Base-by-base conservation (phyloP, 169 alveolate genomes). In the Theileria parva region DNA sequence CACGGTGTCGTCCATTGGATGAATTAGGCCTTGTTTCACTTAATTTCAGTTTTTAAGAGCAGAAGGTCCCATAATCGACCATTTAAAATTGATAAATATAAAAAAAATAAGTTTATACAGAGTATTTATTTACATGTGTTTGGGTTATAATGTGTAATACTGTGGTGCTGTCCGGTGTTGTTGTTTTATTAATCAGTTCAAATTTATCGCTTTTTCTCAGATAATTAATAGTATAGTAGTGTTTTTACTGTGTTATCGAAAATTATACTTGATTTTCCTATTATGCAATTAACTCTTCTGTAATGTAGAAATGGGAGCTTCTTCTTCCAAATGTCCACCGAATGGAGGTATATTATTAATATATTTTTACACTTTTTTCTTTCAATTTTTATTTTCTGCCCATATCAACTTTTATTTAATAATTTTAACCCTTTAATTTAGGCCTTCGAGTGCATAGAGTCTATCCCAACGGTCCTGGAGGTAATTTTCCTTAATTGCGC, bases 391-490 rank as follows among this genome's bases (percentile, higher is more conserved):
- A 44, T 44, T 44, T 44, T 44, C 53, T 44, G 8, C 2, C 17
- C 8, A 44, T 4, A 44, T 44, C 44, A 13, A 60, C 32, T 8
- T 60, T 60, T 60, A 28, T 28, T 28, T 28, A 28, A 1, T 60
- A 13, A 32, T 32, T 67, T 32, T 67, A 13, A 28, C 75, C 75
- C 37, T 9, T 27, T 37, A 4, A 57, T 25, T 73, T 73, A 73
- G 80, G 89, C 27, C 72, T 83, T 37, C 80, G 89, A 17, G 89
- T 83, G 0, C 86, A 83, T 37, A 78, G 89, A 55, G 89, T 83
- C 25, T 83, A 83, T 57, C 89, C 89, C 64, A 83, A 83, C 57
- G 89, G 89, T 7, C 89, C 89, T 23, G 89, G 81, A 48, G 80
- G 80, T 73, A 73, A 37, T 30, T 73, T 30, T 61, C 1, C 57